Evolutionary conservation across 192 early-diverging fungal species (phyloP), one percentile per base, ranked within the genome.

Genomic region (Dimargaris cristalligena): DNA sequence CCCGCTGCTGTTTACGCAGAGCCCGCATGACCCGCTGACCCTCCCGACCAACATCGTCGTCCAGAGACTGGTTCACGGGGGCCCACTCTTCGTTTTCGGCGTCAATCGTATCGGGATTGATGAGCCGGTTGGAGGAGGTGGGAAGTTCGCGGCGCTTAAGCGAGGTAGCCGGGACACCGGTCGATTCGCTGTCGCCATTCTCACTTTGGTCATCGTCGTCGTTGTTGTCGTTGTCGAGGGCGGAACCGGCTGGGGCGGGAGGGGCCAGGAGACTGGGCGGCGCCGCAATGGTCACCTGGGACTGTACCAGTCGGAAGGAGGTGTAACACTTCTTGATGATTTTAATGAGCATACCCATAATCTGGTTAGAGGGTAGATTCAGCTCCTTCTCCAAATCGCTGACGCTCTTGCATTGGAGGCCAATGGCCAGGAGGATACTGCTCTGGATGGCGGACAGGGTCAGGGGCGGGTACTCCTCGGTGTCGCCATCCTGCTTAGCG

Each of bases 311-410:
- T 58, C 71, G 71, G 63, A 89, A 89, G 65, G 70, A 82, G 51
- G 64, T 74, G 44, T 77, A 82, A 63, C 86, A 78, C 75, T 92
- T 96, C 64, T 88, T 78, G 64, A 94, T 71, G n/a, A 89, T 72
- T 72, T 96, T 99, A 60, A 84, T 91, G 65, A 99, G 96, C 59
- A 97, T 69, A 0, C 94, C 96, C 74, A 99, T 66, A 23, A 95
- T 74, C 69, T 97, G 93, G 32, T 80, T 79, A 4, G 77, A 76
- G 0, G 91, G 84, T 31, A 99, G 65, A 31, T 77, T 79, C 26
- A 97, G 65, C 57, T 99, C 96, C 63, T 80, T 85, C 68, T 88
- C 89, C 31, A 95, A 68, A 23, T 89, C 85, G 57, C 91, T 89
- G 13, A 99, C 75, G 4, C 80, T 80, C 71, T 99, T 99, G 64